Conservation (phyloP, 2,329 filamentous ascomycete species). For the Myriangium duriaei region DNA sequence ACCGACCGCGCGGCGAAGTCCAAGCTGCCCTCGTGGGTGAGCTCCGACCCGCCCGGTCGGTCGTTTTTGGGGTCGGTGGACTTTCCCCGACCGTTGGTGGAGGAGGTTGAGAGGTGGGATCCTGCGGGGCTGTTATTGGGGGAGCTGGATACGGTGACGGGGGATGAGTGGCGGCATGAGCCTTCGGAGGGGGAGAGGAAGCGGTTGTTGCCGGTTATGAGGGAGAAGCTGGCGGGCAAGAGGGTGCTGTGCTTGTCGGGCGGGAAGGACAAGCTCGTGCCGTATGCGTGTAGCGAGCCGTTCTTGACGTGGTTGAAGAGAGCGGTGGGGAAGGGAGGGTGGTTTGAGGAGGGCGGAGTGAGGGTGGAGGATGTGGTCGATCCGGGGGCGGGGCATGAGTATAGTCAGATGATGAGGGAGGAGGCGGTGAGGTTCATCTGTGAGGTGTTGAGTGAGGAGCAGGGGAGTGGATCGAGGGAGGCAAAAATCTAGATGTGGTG, state of each 20-base stretch:
- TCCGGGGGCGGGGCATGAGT: constrained; percentile 56
- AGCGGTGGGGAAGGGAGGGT: constrained; percentile 32
- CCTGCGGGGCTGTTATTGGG: constrained; percentile 61
- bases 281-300: constrained; percentile 47
- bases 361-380: constrained; percentile 55
- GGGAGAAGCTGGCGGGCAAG: constrained; percentile 40
- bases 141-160: constrained; percentile 21
- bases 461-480: constrained; percentile 5
- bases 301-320: constrained; percentile 52
- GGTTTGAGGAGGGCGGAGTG: constrained; percentile 44
- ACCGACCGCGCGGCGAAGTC: constrained; percentile 61
- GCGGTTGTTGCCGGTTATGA: constrained; percentile 23
- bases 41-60: constrained; percentile 41
- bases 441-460: constrained; percentile 23
- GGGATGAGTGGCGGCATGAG: constrained; percentile 20
- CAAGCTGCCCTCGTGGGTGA: constrained; percentile 49
- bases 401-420: constrained; percentile 52
- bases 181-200: constrained; percentile 34
- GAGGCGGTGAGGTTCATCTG: constrained; percentile 54
- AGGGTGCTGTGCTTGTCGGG: constrained; percentile 53
- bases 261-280: constrained; percentile 58
- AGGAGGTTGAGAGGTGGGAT: constrained; percentile 53
- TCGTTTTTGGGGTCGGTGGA: constrained; percentile 64
- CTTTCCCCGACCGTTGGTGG: constrained; percentile 59
- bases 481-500: constrained; percentile 6